A percentile compares a stretch with the other conserved stretches of the same genome.
These are phyloP conservation scores for Rhodotorula sp. DNA, from an alignment of 1,284 basidiomycete genomes.

Conservation along the genomic window DNA sequence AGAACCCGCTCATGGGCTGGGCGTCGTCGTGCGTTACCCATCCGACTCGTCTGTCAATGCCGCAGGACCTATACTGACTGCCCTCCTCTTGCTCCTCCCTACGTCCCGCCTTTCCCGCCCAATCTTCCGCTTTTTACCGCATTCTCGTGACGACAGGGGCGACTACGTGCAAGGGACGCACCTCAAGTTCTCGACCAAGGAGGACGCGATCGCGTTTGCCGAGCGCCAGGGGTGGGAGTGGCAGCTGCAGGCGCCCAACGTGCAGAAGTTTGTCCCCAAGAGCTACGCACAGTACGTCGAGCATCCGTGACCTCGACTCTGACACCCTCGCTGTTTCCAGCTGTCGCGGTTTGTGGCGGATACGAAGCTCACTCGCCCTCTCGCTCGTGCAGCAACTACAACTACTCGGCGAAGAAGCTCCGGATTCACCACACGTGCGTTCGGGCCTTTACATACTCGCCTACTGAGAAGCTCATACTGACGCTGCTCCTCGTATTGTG, in stretches of 20 bases:
- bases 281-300: constrained; percentile 40
- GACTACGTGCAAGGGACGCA: constrained; percentile 92
- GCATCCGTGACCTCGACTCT: no score
- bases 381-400: constrained; percentile 64
- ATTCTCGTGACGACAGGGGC: constrained; percentile 60
- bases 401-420: constrained; percentile 77
- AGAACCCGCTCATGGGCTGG: constrained; percentile 99
- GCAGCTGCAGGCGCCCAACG: constrained; percentile 52
- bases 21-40: constrained; percentile 59
- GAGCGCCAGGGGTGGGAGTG: constrained; percentile 71
- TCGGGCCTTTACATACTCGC: no score
- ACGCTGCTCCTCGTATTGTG: not conserved
- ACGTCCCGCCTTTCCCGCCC: not conserved
- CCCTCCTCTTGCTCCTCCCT: no score
- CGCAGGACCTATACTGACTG: not conserved
- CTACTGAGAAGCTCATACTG: no score
- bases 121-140: not conserved
- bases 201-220: constrained; percentile 90
- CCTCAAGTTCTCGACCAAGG: constrained; percentile 63
- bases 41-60: not conserved
- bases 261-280: constrained; percentile 51
- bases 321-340: not conserved
- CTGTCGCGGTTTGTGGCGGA: constrained; percentile 50
- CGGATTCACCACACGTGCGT: constrained; percentile 72
- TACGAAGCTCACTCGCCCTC: not conserved